Percentiles rank a stretch among this genome's conserved stretches.
phyloP scores from a whole-genome alignment of 192 early-diverging fungal genomes.

The Rhizophagus clarus region DNA sequence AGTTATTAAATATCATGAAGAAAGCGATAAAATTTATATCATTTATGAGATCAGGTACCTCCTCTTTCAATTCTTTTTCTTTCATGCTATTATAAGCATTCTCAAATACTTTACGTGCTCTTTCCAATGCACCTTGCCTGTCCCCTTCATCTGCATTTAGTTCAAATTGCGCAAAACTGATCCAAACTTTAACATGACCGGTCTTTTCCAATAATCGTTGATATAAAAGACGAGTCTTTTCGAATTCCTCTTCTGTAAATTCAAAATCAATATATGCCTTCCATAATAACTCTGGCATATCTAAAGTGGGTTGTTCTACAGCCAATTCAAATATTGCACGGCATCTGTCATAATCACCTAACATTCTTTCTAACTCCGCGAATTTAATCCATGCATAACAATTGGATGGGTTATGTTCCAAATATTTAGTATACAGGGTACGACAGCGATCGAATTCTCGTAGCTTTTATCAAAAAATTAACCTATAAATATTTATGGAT shows the following conservation, averaged over 20 bases:
- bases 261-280: conserved; percentile 98
- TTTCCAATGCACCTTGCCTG: conserved; percentile 38
- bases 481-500: not conserved
- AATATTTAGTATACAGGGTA: conserved; percentile 85
- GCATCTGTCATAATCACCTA: conserved; percentile 85
- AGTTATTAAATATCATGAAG: too few relatives aligned
- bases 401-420: conserved; percentile 85
- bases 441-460: conserved; percentile 95
- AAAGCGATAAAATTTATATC: not conserved
- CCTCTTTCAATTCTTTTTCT: conserved; percentile 75
- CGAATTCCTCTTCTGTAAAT: conserved; percentile 78
- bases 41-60: conserved; percentile 41
- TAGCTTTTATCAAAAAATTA: conserved; percentile 46
- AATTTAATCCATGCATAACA: conserved; percentile 97
- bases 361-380: conserved; percentile 82
- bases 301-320: conserved; percentile 82
- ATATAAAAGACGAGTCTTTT: conserved; percentile 79
- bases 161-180: conserved; percentile 94
- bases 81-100: conserved; percentile 73
- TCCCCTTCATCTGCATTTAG: conserved; percentile 60
- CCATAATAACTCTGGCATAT: conserved; percentile 99
- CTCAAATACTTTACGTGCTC: conserved; percentile 77
- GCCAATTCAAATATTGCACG: conserved; percentile 93
- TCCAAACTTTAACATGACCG: conserved; percentile 96
- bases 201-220: conserved; percentile 82